phyloP scores from a whole-genome alignment of 345 rosid species.

The Gossypium herbaceum region DNA sequence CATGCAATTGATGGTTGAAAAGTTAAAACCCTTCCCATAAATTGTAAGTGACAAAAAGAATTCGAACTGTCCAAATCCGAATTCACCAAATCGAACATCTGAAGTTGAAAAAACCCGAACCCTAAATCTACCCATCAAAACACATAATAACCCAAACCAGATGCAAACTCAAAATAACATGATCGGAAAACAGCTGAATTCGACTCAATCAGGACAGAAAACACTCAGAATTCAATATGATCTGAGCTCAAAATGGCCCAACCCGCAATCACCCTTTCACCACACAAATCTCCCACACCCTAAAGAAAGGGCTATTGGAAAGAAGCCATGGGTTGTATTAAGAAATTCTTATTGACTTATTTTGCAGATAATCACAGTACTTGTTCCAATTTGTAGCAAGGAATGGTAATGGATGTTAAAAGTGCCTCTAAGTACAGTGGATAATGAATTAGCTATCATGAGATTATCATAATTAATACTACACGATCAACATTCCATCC shows the following conservation, averaged over 20 bases:
- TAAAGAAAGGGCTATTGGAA: neutral
- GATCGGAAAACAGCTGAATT: neutral
- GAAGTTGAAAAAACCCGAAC: neutral
- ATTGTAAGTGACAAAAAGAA: neutral
- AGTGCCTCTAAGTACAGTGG: neutral
- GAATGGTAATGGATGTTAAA: neutral
- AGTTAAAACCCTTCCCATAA: neutral
- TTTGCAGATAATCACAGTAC: neutral
- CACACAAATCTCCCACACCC: conserved; percentile 2
- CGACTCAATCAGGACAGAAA: neutral
- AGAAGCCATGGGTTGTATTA: neutral
- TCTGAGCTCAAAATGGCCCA: neutral
- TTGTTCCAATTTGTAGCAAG: neutral
- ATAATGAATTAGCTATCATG: neutral
- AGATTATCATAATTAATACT: neutral
- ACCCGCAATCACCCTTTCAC: neutral
- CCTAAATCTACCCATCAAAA: neutral
- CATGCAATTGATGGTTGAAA: neutral
- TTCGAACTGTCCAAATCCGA: neutral
- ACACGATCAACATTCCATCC: neutral
- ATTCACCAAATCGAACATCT: neutral
- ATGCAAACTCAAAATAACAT: neutral
- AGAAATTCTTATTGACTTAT: conserved; percentile 4
- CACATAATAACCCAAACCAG: neutral
- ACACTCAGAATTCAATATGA: neutral